Evolutionary conservation across 2,329 filamentous ascomycete genomes (phyloP).

Genomic region (Pseudogymnoascus sp.): DNA sequence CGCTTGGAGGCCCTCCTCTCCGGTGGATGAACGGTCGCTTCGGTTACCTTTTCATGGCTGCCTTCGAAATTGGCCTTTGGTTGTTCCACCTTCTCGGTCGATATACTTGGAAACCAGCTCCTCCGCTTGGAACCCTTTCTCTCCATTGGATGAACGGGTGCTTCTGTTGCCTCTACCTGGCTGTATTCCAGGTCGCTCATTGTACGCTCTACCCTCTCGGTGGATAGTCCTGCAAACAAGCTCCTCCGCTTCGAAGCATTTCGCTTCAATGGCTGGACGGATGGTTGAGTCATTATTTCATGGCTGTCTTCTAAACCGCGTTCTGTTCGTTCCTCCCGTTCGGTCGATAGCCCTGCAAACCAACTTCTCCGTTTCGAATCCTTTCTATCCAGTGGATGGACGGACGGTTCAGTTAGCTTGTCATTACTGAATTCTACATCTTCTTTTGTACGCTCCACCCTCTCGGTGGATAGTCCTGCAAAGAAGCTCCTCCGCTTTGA

Average conservation of each 20-base stretch:
- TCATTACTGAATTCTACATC: background rate
- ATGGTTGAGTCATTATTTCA: background rate
- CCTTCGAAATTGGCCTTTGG: background rate
- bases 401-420: background rate
- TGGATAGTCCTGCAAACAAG: background rate
- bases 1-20: background rate
- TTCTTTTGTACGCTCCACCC: background rate
- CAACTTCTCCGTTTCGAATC: background rate
- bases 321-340: background rate
- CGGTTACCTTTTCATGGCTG: background rate
- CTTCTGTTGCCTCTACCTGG: background rate
- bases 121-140: background rate
- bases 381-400: background rate
- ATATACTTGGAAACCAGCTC: background rate
- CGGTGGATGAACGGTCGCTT: background rate
- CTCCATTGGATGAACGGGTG: background rate
- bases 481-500: background rate
- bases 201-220: background rate
- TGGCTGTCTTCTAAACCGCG: background rate
- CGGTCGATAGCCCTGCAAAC: background rate
- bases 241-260: background rate
- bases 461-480: background rate
- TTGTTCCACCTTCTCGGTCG: background rate
- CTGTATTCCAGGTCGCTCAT: background rate
- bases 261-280: background rate